phyloP scores from a whole-genome alignment of 2,329 filamentous ascomycete species.

The Monilinia laxa region DNA sequence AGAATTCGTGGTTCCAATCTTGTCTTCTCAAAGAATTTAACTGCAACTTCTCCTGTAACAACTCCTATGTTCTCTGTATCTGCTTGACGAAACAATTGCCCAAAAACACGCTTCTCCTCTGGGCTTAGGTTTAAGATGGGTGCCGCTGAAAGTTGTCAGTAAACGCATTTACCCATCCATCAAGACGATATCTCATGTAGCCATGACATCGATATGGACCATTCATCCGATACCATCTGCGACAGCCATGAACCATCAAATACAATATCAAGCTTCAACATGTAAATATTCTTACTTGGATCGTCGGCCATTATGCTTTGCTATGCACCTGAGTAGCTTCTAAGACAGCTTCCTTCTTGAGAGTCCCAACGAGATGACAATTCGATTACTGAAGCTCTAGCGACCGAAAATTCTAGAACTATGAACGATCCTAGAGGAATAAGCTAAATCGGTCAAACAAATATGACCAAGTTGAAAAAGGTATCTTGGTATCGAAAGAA shows the following conservation, averaged over 20 bases:
- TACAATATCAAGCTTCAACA: slow-evolving; percentile 52
- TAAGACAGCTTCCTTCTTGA: slow-evolving; percentile 23
- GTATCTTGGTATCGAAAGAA: background rate
- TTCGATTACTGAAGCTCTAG: slow-evolving; percentile 10
- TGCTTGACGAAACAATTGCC: slow-evolving; percentile 88
- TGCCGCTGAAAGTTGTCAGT: slow-evolving; percentile 45
- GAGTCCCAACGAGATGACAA: background rate
- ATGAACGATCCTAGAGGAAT: background rate
- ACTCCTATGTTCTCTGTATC: slow-evolving; percentile 90
- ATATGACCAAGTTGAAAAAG: background rate
- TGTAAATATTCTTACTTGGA: slow-evolving; percentile 53
- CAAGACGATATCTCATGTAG: background rate
- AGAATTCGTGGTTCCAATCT: slow-evolving; percentile 80
- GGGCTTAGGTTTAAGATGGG: slow-evolving; percentile 80
- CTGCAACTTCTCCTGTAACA: slow-evolving; percentile 91
- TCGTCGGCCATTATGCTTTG: slow-evolving; percentile 39
- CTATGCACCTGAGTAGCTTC: background rate
- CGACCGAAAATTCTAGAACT: slow-evolving; percentile 4
- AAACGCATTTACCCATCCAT: background rate
- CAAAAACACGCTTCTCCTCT: slow-evolving; percentile 92
- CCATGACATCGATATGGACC: background rate
- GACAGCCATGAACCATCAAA: background rate
- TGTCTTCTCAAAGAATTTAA: slow-evolving; percentile 98
- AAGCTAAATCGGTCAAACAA: background rate
- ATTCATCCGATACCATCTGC: background rate